phyloP scores from a whole-genome alignment of 2,329 filamentous ascomycete species.

The Incumbomyces lentus region DNA sequence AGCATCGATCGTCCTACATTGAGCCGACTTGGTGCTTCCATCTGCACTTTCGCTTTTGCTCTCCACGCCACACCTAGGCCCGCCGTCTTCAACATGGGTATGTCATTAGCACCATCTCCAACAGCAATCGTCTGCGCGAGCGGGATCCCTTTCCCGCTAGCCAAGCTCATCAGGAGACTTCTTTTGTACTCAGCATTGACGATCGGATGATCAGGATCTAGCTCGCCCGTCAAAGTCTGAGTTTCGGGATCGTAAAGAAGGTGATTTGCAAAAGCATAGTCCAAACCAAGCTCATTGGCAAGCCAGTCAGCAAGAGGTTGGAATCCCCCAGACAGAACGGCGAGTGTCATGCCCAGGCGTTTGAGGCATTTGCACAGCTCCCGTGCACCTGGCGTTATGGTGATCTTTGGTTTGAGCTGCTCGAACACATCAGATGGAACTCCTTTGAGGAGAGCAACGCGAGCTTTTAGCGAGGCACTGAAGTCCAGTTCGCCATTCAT shows the following conservation, averaged over 20 bases:
- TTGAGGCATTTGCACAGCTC: constrained; percentile 66
- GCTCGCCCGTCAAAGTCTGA: constrained; percentile 46
- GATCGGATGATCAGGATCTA: constrained; percentile 44
- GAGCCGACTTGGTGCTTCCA: constrained; percentile 48
- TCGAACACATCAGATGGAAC: constrained; percentile 71
- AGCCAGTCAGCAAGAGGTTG: constrained; percentile 81
- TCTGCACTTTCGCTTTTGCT: constrained; percentile 55
- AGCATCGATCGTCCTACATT: constrained; percentile 46
- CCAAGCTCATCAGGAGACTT: constrained; percentile 44
- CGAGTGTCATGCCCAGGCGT: constrained; percentile 71
- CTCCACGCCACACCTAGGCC: constrained; percentile 54
- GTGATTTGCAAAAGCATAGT: constrained; percentile 79
- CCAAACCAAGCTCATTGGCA: constrained; percentile 66
- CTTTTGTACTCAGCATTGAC: constrained; percentile 51
- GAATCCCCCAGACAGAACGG: constrained; percentile 87
- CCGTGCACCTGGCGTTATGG: constrained; percentile 69
- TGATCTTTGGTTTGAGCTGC: constrained; percentile 61
- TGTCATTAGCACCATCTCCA: constrained; percentile 56
- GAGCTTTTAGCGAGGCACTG: constrained; percentile 66
- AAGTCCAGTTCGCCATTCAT: constrained; percentile 98
- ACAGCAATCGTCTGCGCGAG: constrained; percentile 48
- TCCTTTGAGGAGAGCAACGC: constrained; percentile 71
- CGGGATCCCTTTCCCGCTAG: constrained; percentile 43
- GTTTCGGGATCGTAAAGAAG: constrained; percentile 40
- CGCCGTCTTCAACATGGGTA: constrained; percentile 54